A percentile compares a stretch with the other conserved stretches of the same genome.
These are phyloP conservation scores for Colletotrichum lupini DNA, from an alignment of 2,329 filamentous ascomycete genomes.

Conservation along the genomic window DNA sequence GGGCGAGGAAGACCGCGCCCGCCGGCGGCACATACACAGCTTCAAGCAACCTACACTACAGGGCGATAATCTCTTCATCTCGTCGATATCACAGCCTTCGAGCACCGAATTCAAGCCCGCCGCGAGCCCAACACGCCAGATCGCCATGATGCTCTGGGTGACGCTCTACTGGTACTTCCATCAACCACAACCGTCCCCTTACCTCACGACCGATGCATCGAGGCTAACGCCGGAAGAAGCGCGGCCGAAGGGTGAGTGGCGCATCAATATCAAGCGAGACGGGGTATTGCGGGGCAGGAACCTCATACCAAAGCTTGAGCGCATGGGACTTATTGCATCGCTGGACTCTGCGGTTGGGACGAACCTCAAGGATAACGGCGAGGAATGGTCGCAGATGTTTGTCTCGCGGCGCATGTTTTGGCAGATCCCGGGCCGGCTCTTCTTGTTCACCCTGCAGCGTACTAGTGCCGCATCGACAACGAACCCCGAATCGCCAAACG, in stretches of 20 bases:
- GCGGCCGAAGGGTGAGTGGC: constrained; percentile 86
- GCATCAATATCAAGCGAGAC: constrained; percentile 83
- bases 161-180: constrained; percentile 98
- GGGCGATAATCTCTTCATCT: constrained; percentile 89
- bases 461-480: constrained; percentile 50
- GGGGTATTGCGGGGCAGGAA: constrained; percentile 89
- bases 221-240: constrained; percentile 74
- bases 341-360: constrained; percentile 81
- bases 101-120: constrained; percentile 83
- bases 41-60: constrained; percentile 81
- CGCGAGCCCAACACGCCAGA: constrained; percentile 84
- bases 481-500: constrained; percentile 59
- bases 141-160: constrained; percentile 97
- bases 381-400: constrained; percentile 84
- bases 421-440: constrained; percentile 89
- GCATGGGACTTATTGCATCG: constrained; percentile 87
- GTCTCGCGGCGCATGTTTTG: constrained; percentile 86
- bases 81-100: constrained; percentile 87
- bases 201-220: constrained; percentile 71
- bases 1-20: constrained; percentile 41
- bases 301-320: constrained; percentile 88
- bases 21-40: constrained; percentile 63
- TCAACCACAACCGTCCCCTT: constrained; percentile 77
- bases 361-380: constrained; percentile 68
- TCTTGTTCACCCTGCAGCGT: constrained; percentile 86